Percentiles rank a stretch among this genome's conserved stretches.
Evolutionary conservation across 1,139 yeast genomes (phyloP).

Genomic region (Geotrichum cucujoidarum): DNA sequence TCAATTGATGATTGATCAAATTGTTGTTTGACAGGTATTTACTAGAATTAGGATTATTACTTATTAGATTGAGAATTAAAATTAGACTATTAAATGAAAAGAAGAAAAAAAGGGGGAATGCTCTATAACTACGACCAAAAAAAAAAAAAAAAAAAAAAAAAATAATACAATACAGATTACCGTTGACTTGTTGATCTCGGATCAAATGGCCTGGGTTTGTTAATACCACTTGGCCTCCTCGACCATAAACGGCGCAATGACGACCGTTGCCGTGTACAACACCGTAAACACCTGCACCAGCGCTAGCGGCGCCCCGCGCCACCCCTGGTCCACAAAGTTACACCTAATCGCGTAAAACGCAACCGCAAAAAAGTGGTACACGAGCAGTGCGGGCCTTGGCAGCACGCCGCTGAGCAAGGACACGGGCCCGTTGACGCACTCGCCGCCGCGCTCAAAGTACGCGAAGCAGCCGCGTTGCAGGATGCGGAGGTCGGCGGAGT

Average conservation of each 20-base stretch:
- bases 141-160: no score
- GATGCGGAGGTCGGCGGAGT: constrained; percentile 55
- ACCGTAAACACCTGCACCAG: constrained; percentile 64
- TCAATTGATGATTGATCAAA: no score
- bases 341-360: constrained; percentile 77
- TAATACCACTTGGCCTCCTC: constrained; percentile 29
- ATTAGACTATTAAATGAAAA: no score
- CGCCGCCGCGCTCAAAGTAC: constrained; percentile 82
- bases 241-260: constrained; percentile 44
- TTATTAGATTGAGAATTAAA: no score
- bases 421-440: constrained; percentile 71
- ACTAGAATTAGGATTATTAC: no score
- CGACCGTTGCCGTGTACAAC: constrained; percentile 66
- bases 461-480: constrained; percentile 85
- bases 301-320: constrained; percentile 67
- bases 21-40: no score
- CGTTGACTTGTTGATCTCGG: no score
- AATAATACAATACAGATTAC: no score
- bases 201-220: neutral
- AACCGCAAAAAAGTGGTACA: constrained; percentile 83
- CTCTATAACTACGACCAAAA: no score
- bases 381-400: constrained; percentile 67
- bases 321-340: constrained; percentile 63
- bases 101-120: no score
- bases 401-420: constrained; percentile 77